Percentiles rank a stretch among this genome's conserved stretches.
Conservation (phyloP, 257 asterid genomes). For the Prunella vulgaris region DNA sequence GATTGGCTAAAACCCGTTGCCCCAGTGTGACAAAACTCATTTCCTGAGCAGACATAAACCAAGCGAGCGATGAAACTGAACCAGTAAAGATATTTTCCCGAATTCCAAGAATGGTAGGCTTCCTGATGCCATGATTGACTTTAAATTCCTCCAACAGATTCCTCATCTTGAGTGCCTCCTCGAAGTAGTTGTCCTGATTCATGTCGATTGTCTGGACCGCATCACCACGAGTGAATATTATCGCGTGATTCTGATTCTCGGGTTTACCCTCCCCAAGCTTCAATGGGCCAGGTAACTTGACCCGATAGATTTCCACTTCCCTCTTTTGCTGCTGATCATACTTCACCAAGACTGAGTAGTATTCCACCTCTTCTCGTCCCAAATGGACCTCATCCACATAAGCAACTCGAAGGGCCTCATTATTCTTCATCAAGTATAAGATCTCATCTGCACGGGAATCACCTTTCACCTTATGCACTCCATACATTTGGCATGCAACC, state of each 20-base stretch:
- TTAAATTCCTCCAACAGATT: slow-evolving; percentile 92
- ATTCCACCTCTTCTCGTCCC: slow-evolving; percentile 74
- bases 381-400: slow-evolving; percentile 76
- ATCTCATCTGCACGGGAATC: slow-evolving; percentile 91
- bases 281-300: slow-evolving; percentile 84
- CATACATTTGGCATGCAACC: slow-evolving; percentile 93
- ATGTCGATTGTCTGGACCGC: slow-evolving; percentile 94
- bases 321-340: slow-evolving; percentile 62
- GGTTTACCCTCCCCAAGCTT: slow-evolving; percentile 99
- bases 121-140: slow-evolving; percentile 62
- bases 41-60: slow-evolving; percentile 98
- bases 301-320: slow-evolving; percentile 87
- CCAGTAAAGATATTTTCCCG: slow-evolving; percentile 96
- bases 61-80: slow-evolving; percentile 91
- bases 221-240: slow-evolving; percentile 92
- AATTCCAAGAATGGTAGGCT: slow-evolving; percentile 88
- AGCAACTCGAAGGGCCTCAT: slow-evolving; percentile 94
- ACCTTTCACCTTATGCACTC: slow-evolving; percentile 69
- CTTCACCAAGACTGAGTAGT: slow-evolving; percentile 88
- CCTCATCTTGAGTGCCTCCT: slow-evolving; percentile 95
- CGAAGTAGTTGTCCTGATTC: slow-evolving; percentile 94
- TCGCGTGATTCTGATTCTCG: slow-evolving; percentile 95
- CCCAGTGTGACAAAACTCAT: slow-evolving; percentile 94
- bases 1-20: slow-evolving; percentile 89
- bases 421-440: slow-evolving; percentile 64